Percentiles rank a stretch among this genome's conserved stretches.
These are phyloP conservation scores for Nicotiana tabacum DNA, from an alignment of 257 asterid species.

Conservation along the genomic window DNA sequence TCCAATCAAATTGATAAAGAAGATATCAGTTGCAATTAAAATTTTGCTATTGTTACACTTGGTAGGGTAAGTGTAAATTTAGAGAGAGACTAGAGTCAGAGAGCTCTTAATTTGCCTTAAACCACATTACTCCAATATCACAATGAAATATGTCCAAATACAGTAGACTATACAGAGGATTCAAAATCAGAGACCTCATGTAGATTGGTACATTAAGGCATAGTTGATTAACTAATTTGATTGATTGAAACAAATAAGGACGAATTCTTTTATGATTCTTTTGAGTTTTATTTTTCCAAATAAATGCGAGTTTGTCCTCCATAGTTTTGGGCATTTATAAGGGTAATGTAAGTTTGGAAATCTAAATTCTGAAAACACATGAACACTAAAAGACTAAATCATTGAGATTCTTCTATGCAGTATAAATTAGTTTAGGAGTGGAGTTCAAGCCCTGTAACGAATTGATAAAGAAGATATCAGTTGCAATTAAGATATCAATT, in stretches of 20 bases:
- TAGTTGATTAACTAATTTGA: not conserved
- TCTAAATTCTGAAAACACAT: not conserved
- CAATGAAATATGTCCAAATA: not conserved
- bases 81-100: not conserved
- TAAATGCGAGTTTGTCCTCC: not conserved
- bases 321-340: not conserved
- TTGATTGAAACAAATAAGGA: not conserved
- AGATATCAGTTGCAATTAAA: too few relatives aligned
- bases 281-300: not conserved
- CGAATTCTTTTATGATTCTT: not conserved
- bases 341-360: not conserved
- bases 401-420: not conserved
- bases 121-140: not conserved
- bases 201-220: not conserved
- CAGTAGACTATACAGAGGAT: not conserved
- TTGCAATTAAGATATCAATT: too few relatives aligned
- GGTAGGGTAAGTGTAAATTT: not conserved
- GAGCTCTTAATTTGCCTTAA: not conserved
- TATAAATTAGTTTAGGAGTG: not conserved
- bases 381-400: not conserved
- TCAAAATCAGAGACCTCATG: not conserved
- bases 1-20: too few relatives aligned
- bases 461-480: not conserved
- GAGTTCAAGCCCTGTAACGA: not conserved
- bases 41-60: not conserved